Base-by-base conservation (phyloP, 371 early-diverging fungal genomes). In the Mucor circinelloides region DNA sequence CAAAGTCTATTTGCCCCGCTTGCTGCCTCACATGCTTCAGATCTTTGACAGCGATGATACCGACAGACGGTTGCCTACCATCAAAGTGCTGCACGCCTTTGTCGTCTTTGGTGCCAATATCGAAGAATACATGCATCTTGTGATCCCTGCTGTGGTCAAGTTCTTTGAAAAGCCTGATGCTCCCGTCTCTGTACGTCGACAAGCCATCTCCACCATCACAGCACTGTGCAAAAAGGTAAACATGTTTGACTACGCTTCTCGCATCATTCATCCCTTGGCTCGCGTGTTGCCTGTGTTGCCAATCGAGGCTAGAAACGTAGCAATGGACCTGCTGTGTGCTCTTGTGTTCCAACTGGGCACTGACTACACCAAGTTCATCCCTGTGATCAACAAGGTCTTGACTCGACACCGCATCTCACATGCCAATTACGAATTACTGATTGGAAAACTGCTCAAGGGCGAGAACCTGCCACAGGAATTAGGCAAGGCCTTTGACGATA, bases 81-180 rank as follows among this genome's bases (percentile, higher is more conserved):
- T 87, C 44, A 87, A 89, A 58, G 94, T 94, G 0, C 77, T 99
- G 44, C 92, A 96, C 66, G 91, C 94, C 0, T 83, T 99, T 73
- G 87, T 89, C 44, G 87, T 91, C 2, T 93, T 97, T 83, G 95
- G 97, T 17, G 78, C 92, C 28, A 95, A 92, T 65, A 88, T 98
- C 63, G 97, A 98, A 72, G 96, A 97, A 61, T 95, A 96, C 69
- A 86, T 97, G 84, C 95, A 95, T 69, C 80, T 99, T 25, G 92
- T 97, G 9, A 88, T 97, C 55, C 98, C 97, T 6, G 91, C 90
- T 6, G 85, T 99, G 13, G 91, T 97, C 56, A 77, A 84, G 48
- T 84, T 95, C 48, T 90, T 97, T 69, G 96, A 96, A 70, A 85
- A 87, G 31, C 78, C 87, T 0, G 93, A 92, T 55, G 83, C 85